Base-by-base conservation (phyloP, 345 rosid species). In the Brassica nigra region DNA sequence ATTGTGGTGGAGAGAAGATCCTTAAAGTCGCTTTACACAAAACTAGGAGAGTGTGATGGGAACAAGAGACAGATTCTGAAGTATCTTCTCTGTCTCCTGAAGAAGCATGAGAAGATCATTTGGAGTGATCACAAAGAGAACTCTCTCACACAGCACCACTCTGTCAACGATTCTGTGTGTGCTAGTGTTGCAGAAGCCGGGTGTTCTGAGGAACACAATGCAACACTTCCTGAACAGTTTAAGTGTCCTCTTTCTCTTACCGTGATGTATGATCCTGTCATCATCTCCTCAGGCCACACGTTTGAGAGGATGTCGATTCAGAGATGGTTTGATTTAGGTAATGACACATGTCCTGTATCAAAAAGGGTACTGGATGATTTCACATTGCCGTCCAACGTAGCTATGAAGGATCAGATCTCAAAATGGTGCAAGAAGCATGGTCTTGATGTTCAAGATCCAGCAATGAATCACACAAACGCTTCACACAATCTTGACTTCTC, bases 11-110 rank as follows among this genome's bases (percentile, higher is more conserved):
- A 54, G 61, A 54, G 27, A 54, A 54, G 61, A 16, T 54, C 61
- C 10, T 5, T 54, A 5, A 54, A 54, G 61, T 54, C 61, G 27
- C 61, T 54, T 54, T 54, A 15, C 8, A 10, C 9, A 3, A 54
- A 54, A 2, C 61, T 54, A 16, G 61, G 61, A 16, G 61, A 54
- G 61, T 54, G 61, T 54, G 61, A 54, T 2, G 61, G 61, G 61
- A 54, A 54, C 61, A 54, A 54, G 61, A 54, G 61, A 54, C 61
- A 54, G 61, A 54, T 54, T 16, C 27, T 54, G 61, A 54, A 54
- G 61, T 54, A 54, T 54, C 61, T 54, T 18, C 61, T 54, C 27
- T 54, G 10, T 6, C 61, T 54, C 27, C 61, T 54, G 61, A 54
- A 16, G 23, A 54, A 54, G 11, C 61, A 54, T 54, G 61, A 54